Percentiles rank a stretch among this genome's conserved stretches.
phyloP scores from a whole-genome alignment of 2,329 filamentous ascomycete species.

The Cercospora sp. region DNA sequence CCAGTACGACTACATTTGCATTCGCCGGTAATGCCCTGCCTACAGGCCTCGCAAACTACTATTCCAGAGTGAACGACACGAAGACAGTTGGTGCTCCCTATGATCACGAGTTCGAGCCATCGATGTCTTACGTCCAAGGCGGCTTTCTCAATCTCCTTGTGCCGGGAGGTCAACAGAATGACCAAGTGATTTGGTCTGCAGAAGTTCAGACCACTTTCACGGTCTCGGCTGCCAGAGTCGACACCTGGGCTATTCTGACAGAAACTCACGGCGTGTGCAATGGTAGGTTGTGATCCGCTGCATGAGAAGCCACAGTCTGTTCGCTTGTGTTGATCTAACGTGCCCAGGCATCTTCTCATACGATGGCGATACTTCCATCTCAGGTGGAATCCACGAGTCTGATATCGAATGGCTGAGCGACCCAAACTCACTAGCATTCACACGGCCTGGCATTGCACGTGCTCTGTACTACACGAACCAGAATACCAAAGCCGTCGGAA shows the following conservation, averaged over 20 bases:
- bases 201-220: constrained; percentile 19
- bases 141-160: constrained; percentile 23
- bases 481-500: neutral
- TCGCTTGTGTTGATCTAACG: neutral
- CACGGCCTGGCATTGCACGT: constrained; percentile 3
- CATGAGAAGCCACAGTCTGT: neutral
- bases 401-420: constrained; percentile 31
- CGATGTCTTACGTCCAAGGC: constrained; percentile 10
- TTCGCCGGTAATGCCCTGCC: constrained; percentile 12
- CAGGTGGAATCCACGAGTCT: constrained; percentile 20
- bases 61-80: neutral
- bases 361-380: constrained; percentile 18
- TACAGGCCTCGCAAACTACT: constrained; percentile 6
- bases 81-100: neutral
- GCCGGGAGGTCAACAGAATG: constrained; percentile 11
- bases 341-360: constrained; percentile 27
- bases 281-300: neutral
- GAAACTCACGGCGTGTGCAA: constrained; percentile 21
- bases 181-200: constrained; percentile 16
- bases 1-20: constrained; percentile 13
- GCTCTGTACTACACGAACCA: constrained; percentile 25
- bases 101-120: constrained; percentile 10
- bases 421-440: constrained; percentile 15
- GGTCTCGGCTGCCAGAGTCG: constrained; percentile 19
- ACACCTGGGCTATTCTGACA: constrained; percentile 22